Evolutionary conservation across 2,329 filamentous ascomycete genomes (phyloP).

Genomic region (Ophiostoma sp.): DNA sequence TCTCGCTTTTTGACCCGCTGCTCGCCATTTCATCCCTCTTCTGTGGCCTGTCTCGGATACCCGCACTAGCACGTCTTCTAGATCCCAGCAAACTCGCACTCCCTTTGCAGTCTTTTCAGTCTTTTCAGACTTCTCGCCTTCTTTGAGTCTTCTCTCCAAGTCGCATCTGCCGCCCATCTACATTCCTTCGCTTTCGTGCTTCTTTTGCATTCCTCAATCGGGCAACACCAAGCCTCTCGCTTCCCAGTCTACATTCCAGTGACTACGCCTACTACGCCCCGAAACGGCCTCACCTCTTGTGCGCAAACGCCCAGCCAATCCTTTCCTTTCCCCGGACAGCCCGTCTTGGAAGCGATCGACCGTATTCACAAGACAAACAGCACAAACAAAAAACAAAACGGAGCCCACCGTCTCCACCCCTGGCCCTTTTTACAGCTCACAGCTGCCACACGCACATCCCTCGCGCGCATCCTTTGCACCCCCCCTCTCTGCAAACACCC

Average conservation of each 20-base stretch:
- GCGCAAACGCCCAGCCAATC: slow-evolving; percentile 12
- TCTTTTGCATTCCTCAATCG: slow-evolving; percentile 20
- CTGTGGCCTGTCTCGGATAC: background rate
- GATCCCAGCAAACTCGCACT: too few species aligned
- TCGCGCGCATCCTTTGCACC: slow-evolving; percentile 7
- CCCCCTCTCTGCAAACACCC: slow-evolving; percentile 11
- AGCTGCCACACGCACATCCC: slow-evolving; percentile 19
- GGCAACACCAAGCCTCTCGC: slow-evolving; percentile 6
- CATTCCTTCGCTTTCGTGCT: slow-evolving; percentile 14
- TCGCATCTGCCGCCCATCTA: background rate
- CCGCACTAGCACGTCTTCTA: background rate
- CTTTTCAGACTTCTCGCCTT: background rate
- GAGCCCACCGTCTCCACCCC: slow-evolving; percentile 12
- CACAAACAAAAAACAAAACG: background rate
- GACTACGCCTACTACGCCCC: background rate
- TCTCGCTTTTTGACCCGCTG: background rate
- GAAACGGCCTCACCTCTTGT: background rate
- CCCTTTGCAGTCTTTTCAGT: too few species aligned
- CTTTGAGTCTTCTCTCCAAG: background rate
- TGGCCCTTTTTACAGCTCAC: slow-evolving; percentile 13
- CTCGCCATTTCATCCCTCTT: too few species aligned
- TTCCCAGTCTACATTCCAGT: slow-evolving; percentile 16
- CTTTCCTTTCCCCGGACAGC: slow-evolving; percentile 1
- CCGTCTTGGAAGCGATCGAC: slow-evolving; percentile 14
- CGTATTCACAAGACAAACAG: background rate